phyloP scores from a whole-genome alignment of 257 asterid genomes.

The Nicotiana otophora region DNA sequence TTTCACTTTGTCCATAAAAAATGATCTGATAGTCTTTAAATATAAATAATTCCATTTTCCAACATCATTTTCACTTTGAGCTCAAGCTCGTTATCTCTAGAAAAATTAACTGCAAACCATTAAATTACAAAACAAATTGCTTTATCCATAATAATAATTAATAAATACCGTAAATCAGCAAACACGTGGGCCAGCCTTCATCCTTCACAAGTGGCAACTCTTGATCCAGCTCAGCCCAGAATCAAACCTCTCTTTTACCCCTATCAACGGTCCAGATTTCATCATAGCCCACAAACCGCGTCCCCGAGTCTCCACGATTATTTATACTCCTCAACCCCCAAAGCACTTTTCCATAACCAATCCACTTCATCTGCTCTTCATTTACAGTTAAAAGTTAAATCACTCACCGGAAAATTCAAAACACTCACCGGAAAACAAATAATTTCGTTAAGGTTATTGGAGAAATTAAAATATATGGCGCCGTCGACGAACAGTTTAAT shows the following conservation, averaged over 20 bases:
- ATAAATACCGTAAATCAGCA: not conserved
- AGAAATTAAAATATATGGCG: conserved; percentile 7
- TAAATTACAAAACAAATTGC: too few relatives aligned
- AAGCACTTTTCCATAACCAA: conserved; percentile 11
- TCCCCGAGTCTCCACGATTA: conserved; percentile 15
- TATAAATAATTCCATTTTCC: not conserved
- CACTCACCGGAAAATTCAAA: not conserved
- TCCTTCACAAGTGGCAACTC: not conserved
- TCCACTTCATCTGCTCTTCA: conserved; percentile 7
- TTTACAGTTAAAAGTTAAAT: not conserved
- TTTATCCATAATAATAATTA: too few relatives aligned
- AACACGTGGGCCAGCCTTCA: conserved; percentile 1
- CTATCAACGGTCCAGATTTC: conserved; percentile 37
- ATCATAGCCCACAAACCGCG: conserved; percentile 37
- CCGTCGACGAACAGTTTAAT: conserved; percentile 27
- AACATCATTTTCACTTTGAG: not conserved
- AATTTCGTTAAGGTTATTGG: not conserved
- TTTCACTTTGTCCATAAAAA: not conserved
- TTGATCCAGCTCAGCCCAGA: not conserved
- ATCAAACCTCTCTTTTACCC: not conserved
- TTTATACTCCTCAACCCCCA: conserved; percentile 1
- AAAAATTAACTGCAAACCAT: not conserved
- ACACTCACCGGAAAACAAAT: not conserved
- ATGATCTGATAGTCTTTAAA: not conserved
- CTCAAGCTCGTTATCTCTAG: not conserved